Percentiles rank a stretch among this genome's conserved stretches.
Evolutionary conservation across 257 asterid species (phyloP).

Genomic region (Primulina huaijiensis): DNA sequence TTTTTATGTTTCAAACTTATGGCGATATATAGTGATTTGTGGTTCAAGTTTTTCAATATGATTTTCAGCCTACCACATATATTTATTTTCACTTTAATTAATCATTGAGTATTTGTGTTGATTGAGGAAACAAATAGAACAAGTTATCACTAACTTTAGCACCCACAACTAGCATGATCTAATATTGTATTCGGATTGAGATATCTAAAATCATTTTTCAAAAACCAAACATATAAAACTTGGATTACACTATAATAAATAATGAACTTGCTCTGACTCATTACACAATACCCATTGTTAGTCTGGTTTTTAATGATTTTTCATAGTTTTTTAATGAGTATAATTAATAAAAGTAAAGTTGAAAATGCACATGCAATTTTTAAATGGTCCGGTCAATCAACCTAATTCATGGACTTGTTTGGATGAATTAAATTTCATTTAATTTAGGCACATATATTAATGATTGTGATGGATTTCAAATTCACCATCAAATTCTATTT

Average conservation of each 20-base stretch:
- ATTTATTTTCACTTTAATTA: neutral
- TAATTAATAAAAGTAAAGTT: no score
- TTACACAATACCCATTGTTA: no score
- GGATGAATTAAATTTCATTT: neutral
- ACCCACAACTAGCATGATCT: neutral
- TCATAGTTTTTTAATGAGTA: no score
- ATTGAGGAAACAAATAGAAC: neutral
- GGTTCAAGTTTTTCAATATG: neutral
- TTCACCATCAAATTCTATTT: no score
- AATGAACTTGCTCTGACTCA: no score
- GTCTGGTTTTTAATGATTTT: no score
- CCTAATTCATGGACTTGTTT: neutral
- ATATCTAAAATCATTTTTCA: neutral
- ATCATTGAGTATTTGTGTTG: neutral
- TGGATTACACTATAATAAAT: no score
- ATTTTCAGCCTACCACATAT: neutral
- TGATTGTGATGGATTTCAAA: neutral
- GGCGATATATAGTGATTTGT: neutral
- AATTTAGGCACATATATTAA: no score
- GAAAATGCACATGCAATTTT: no score
- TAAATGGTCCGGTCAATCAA: neutral
- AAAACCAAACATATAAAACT: no score
- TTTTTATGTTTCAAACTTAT: constrained; percentile 14
- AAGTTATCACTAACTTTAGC: no score
- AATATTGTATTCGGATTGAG: neutral